A percentile compares a stretch with the other conserved stretches of the same genome.
Evolutionary conservation across 805 yeast genomes (phyloP).

Genomic region (Blastobotrys parvus): DNA sequence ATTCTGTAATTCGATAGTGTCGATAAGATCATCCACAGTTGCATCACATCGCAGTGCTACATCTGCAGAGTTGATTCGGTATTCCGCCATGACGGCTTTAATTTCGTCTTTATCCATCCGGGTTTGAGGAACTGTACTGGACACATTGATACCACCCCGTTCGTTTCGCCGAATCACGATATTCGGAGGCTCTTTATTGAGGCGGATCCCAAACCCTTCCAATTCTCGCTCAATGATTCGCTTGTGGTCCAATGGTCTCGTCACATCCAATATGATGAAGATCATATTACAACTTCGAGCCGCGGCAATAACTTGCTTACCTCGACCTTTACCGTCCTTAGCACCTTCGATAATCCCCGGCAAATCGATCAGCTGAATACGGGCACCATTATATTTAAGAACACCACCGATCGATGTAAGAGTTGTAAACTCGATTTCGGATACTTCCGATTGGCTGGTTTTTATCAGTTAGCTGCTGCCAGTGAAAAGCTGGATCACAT

Average conservation of each 20-base stretch:
- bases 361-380: conserved; percentile 93
- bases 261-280: conserved; percentile 90
- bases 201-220: conserved; percentile 95
- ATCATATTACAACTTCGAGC: conserved; percentile 95
- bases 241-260: conserved; percentile 91
- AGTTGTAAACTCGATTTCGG: conserved; percentile 94
- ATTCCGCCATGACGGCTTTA: conserved; percentile 92
- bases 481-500: no score
- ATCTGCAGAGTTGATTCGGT: conserved; percentile 91
- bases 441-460: conserved; percentile 97
- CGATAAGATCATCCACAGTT: conserved; percentile 92
- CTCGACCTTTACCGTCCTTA: conserved; percentile 97
- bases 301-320: conserved; percentile 97
- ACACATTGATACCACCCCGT: conserved; percentile 89
- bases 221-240: conserved; percentile 88
- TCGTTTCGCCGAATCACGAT: conserved; percentile 88
- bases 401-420: conserved; percentile 97
- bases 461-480: no score
- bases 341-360: conserved; percentile 98
- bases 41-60: conserved; percentile 97
- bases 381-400: conserved; percentile 92
- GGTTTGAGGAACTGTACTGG: conserved; percentile 88
- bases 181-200: conserved; percentile 89
- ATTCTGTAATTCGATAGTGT: conserved; percentile 80
- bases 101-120: conserved; percentile 89